These are phyloP conservation scores for Cnidoscolus chayamansa DNA, from an alignment of 441 rosid species.

Conservation along the genomic window DNA sequence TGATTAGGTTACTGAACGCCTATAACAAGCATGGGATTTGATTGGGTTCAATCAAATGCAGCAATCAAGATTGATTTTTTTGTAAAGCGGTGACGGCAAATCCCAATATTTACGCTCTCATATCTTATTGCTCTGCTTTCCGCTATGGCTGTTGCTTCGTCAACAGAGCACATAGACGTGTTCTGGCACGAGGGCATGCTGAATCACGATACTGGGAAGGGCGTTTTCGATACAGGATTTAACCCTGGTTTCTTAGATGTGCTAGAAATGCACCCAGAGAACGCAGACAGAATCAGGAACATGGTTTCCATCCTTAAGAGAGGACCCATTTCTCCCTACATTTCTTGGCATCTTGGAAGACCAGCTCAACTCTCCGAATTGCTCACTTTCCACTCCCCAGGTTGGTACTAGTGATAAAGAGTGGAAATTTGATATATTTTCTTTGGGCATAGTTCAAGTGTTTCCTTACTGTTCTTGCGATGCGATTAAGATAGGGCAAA, in stretches of 20 bases:
- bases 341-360: constrained; percentile 64
- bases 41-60: too few relatives aligned
- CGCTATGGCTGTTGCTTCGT: constrained; percentile 16
- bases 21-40: too few relatives aligned
- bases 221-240: constrained; percentile 63
- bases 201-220: constrained; percentile 55
- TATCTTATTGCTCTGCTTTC: neutral
- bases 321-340: constrained; percentile 68
- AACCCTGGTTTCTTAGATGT: constrained; percentile 78
- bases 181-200: constrained; percentile 95
- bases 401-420: constrained; percentile 19
- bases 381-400: constrained; percentile 66
- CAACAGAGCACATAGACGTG: constrained; percentile 36
- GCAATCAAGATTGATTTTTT: too few relatives aligned
- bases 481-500: too few relatives aligned
- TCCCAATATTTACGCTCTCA: too few relatives aligned
- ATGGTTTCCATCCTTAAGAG: constrained; percentile 68
- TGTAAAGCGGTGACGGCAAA: too few relatives aligned
- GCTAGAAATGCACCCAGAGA: constrained; percentile 79
- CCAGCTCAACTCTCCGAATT: constrained; percentile 52
- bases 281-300: constrained; percentile 67
- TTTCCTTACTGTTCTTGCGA: too few relatives aligned
- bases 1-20: too few relatives aligned
- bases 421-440: neutral
- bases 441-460: neutral